Conservation (phyloP, 164 flowering plant genomes). For the Magnolia kwangsiensis region DNA sequence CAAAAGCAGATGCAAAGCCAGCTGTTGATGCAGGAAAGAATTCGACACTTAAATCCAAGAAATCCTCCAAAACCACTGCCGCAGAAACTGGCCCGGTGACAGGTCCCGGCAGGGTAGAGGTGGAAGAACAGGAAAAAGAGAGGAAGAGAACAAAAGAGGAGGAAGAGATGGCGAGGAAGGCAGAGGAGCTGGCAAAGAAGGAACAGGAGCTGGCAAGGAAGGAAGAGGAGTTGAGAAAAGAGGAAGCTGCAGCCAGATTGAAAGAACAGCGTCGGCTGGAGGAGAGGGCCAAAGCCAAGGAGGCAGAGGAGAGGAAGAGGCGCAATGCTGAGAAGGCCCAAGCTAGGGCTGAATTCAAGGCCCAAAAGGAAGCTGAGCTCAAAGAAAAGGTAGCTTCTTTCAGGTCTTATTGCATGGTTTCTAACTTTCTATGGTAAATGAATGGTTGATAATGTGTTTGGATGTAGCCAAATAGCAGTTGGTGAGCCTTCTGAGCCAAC, state of each 20-base stretch:
- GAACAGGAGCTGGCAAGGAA: conserved; percentile 13
- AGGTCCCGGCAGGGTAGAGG: conserved; percentile 30
- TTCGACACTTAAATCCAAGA: conserved; percentile 27
- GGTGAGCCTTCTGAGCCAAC: too few species aligned
- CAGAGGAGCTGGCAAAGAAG: conserved; percentile 8
- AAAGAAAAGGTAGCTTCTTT: conserved; percentile 60
- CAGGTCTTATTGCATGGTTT: too few species aligned
- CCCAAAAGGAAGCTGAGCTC: conserved; percentile 79
- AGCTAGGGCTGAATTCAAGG: conserved; percentile 61
- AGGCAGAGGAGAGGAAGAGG: conserved; percentile 83
- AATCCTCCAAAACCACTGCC: conserved; percentile 20
- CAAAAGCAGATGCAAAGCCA: conserved; percentile 19
- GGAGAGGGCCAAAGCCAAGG: conserved; percentile 76
- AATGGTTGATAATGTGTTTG: too few species aligned
- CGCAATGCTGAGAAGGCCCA: conserved; percentile 72
- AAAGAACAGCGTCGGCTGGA: conserved; percentile 66
- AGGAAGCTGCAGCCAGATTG: conserved; percentile 58
- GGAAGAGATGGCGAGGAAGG: conserved; percentile 33
- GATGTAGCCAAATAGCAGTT: too few species aligned
- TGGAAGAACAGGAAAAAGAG: conserved; percentile 35
- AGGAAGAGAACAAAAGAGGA: conserved; percentile 47
- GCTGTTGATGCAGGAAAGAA: conserved; percentile 28
- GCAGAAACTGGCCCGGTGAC: conserved; percentile 21
- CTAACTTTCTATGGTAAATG: too few species aligned
- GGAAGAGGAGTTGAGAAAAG: conserved; percentile 42